Evolutionary conservation across 2,329 filamentous ascomycete species (phyloP).

Genomic region (Aspergillus japonicus): DNA sequence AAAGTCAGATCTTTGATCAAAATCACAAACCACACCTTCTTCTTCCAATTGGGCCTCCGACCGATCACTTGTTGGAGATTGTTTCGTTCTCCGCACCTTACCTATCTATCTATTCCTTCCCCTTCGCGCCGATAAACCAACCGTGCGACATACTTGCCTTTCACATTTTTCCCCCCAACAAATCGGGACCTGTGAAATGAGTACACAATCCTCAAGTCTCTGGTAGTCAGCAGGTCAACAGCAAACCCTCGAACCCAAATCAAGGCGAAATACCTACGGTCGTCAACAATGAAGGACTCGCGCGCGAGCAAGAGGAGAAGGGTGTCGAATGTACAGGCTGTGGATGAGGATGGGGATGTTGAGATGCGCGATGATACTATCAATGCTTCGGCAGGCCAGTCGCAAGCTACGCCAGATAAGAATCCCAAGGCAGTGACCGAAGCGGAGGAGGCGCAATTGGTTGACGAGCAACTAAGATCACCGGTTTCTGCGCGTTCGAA

Average conservation of each 20-base stretch:
- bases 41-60: neutral
- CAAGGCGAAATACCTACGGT: neutral
- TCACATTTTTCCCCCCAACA: neutral
- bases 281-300: slow-evolving; percentile 32
- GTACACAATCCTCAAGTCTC: neutral
- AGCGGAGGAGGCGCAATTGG: slow-evolving; percentile 18
- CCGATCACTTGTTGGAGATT: neutral
- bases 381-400: slow-evolving; percentile 14
- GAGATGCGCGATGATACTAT: slow-evolving; percentile 26
- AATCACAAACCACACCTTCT: neutral
- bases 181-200: neutral
- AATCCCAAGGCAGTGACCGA: slow-evolving; percentile 1
- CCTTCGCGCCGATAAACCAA: neutral
- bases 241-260: neutral
- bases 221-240: neutral
- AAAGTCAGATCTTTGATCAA: neutral
- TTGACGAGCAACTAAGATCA: slow-evolving; percentile 13
- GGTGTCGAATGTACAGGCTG: slow-evolving; percentile 27
- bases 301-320: slow-evolving; percentile 38
- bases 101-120: neutral
- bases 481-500: slow-evolving; percentile 21
- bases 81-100: slow-evolving; percentile 10
- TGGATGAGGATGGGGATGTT: slow-evolving; percentile 34
- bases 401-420: slow-evolving; percentile 18
- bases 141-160: neutral